Evolutionary conservation across 805 yeast species (phyloP).

Genomic region (Yarrowia sp.): DNA sequence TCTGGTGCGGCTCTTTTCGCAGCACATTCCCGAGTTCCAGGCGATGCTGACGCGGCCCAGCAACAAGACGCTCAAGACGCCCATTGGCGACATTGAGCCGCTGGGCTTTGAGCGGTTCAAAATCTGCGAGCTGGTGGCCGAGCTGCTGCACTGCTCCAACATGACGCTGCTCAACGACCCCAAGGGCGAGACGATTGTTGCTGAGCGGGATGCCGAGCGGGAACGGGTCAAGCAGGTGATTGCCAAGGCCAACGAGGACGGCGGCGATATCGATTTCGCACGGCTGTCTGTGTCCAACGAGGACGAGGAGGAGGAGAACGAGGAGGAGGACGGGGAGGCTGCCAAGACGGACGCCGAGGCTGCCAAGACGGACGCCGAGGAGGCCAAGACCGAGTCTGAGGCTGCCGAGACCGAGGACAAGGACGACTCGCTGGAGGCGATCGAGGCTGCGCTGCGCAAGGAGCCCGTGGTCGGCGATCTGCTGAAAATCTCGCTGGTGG

Average conservation of each 20-base stretch:
- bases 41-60: conserved; percentile 48
- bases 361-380: neutral
- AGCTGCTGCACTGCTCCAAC: conserved; percentile 92
- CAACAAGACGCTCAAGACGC: conserved; percentile 48
- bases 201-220: conserved; percentile 66
- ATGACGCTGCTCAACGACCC: conserved; percentile 86
- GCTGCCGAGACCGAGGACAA: conserved; percentile 30
- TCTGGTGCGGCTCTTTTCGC: conserved; percentile 72
- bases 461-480: conserved; percentile 81
- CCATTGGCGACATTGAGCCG: conserved; percentile 65
- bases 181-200: conserved; percentile 62
- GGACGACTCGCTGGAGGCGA: conserved; percentile 32
- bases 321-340: neutral
- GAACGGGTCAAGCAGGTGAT: conserved; percentile 43
- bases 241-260: conserved; percentile 31
- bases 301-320: conserved; percentile 24
- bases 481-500: conserved; percentile 76
- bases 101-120: conserved; percentile 90
- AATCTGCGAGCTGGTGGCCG: conserved; percentile 89
- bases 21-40: conserved; percentile 66
- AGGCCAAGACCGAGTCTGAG: neutral
- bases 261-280: conserved; percentile 26
- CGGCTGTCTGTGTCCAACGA: conserved; percentile 34
- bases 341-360: neutral
- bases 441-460: conserved; percentile 45